Conservation (phyloP, 805 yeast genomes). For the Ogataea dorogensis region DNA sequence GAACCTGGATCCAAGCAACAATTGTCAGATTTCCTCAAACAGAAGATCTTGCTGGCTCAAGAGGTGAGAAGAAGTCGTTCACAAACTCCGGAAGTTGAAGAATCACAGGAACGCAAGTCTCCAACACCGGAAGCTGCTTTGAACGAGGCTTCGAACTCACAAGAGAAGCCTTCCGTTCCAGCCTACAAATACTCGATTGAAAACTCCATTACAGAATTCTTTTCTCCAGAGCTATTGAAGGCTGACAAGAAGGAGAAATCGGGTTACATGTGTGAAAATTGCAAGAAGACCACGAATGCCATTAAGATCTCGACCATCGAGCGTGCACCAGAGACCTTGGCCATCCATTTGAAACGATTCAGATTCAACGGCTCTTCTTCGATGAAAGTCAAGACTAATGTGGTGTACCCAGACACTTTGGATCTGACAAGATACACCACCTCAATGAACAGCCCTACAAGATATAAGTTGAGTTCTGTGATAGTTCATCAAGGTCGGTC, state of each 20-base stretch:
- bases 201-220: slow-evolving; percentile 75
- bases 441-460: slow-evolving; percentile 43
- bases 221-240: slow-evolving; percentile 75
- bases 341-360: slow-evolving; percentile 87
- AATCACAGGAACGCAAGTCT: slow-evolving; percentile 7
- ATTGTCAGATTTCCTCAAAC: slow-evolving; percentile 30
- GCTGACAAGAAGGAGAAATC: slow-evolving; percentile 64
- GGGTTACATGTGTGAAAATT: slow-evolving; percentile 86
- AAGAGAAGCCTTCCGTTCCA: slow-evolving; percentile 2
- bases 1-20: slow-evolving; percentile 23
- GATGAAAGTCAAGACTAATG: slow-evolving; percentile 84
- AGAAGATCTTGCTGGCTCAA: slow-evolving; percentile 29
- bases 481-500: slow-evolving; percentile 95
- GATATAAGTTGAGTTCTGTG: slow-evolving; percentile 75
- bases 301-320: slow-evolving; percentile 70
- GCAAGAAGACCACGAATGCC: slow-evolving; percentile 76
- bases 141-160: slow-evolving; percentile 3
- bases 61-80: slow-evolving; percentile 28
- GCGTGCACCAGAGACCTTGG: slow-evolving; percentile 83
- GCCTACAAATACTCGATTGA: slow-evolving; percentile 58
- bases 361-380: slow-evolving; percentile 76
- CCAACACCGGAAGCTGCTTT: slow-evolving; percentile 5
- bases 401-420: slow-evolving; percentile 73
- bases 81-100: slow-evolving; percentile 24
- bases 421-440: slow-evolving; percentile 68